Evolutionary conservation across 257 asterid species (phyloP), one percentile per base, ranked within the genome.

Genomic region (Plantago ovata): DNA sequence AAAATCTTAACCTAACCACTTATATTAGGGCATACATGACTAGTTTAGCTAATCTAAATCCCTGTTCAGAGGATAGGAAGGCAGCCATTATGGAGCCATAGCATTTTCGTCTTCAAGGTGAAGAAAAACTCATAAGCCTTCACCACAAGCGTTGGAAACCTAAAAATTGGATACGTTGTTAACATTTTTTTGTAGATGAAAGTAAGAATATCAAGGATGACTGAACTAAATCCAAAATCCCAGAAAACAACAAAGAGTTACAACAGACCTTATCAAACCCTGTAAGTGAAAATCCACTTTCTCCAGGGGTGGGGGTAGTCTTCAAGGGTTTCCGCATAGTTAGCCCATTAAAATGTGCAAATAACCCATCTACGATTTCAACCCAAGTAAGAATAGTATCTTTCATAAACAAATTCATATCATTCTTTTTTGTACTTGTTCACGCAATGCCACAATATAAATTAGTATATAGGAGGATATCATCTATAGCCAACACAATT

Each of bases 101-200:
- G 86, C 75, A 87, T 78, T 81, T 69, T 87, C 80, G 79, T 75
- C 97, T 85, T 81, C 83, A 85, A 81, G 83, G 81, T 75, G 94
- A 77, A 67, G 94, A 88, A 75, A 89, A 90, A 83, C 79, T 85
- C 96, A 84, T 75, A 91, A 90, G 83, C 95, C 95, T 79, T 84
- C 96, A 85, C 91, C 98, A 84, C 87, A 92, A 64, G 91, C 97
- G 63, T 84, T 84, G 96, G 92, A 81, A 71, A 93, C 99, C 99
- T 93, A 93, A 77, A 93, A 93, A 93, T 75, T 69, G 75, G 84
- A 93, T 80, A 89, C 79, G 79, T 46, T 80, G 82, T 93, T 88
- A 93, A 89, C 90, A 88, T 75, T 91, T 84, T 85, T 80, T 73
- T 74, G 70, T 74, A 76, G 74, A 81, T 71, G 77, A 61, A 79